Percentiles rank a stretch among this genome's conserved stretches.
Conservation (phyloP, 2,329 filamentous ascomycete species). For the Paraconiothyrium brasiliense region DNA sequence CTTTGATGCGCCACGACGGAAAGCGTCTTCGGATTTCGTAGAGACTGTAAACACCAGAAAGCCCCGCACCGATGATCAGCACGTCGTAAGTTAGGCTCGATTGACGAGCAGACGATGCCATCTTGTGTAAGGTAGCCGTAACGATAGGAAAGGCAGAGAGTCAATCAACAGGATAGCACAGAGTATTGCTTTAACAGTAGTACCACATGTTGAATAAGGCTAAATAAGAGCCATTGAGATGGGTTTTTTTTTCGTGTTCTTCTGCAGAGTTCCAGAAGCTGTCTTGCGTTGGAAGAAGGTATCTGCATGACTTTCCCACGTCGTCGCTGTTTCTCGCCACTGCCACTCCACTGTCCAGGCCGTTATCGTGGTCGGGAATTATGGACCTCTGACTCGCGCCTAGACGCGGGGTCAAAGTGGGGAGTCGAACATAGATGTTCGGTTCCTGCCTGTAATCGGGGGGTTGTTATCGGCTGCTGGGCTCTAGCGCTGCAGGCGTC, state of each 20-base stretch:
- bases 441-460: background rate
- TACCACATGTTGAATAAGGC: background rate
- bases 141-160: background rate
- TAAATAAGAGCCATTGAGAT: background rate
- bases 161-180: no score
- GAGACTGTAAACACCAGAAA: conserved; percentile 46
- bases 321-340: no score
- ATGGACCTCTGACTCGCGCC: no score
- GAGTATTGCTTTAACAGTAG: background rate
- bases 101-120: background rate
- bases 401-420: conserved; percentile 1
- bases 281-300: background rate
- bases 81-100: conserved; percentile 20
- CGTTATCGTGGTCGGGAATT: no score
- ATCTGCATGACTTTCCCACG: conserved; percentile 9
- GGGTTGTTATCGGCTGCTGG: background rate
- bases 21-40: conserved; percentile 39
- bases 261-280: no score
- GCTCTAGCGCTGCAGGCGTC: background rate
- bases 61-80: conserved; percentile 42
- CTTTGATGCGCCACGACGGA: conserved; percentile 29
- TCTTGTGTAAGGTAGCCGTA: background rate
- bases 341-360: no score
- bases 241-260: no score
- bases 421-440: background rate